Evolutionary conservation across 108 stramenopile genomes (phyloP).

Genomic region (Mediolabrus comicus): DNA sequence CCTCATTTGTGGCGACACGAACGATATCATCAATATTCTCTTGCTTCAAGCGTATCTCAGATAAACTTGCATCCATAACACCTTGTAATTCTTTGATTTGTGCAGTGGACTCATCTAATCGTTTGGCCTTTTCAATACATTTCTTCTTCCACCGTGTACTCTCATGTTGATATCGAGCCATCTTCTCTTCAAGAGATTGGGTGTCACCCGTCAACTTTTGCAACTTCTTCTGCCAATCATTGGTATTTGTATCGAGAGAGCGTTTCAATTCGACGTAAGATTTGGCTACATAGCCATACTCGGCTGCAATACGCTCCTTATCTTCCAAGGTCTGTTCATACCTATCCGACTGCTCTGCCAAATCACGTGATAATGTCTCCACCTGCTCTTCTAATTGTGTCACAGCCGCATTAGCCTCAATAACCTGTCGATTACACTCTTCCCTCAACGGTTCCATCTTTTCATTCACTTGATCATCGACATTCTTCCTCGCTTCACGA

Average conservation of each 20-base stretch:
- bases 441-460: conserved; percentile 2
- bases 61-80: conserved; percentile 10
- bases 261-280: conserved; percentile 15
- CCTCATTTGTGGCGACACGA: conserved; percentile 10
- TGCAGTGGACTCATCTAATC: conserved; percentile 7
- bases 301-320: conserved; percentile 30
- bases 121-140: conserved; percentile 16
- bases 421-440: conserved; percentile 13
- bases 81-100: conserved; percentile 16
- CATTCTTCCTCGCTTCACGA: background rate
- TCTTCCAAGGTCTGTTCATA: conserved; percentile 14
- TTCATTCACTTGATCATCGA: conserved; percentile 9
- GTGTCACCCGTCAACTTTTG: background rate
- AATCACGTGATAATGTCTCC: conserved; percentile 9
- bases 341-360: background rate
- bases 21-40: conserved; percentile 10
- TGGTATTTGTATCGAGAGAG: background rate
- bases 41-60: background rate
- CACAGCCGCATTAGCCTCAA: background rate
- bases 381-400: conserved; percentile 17
- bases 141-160: conserved; percentile 16
- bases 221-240: background rate
- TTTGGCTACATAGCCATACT: conserved; percentile 24
- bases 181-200: background rate
- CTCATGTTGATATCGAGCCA: conserved; percentile 18